These are phyloP conservation scores for Pleurotus citrinopileatus DNA, from an alignment of 768 basidiomycete genomes.

Conservation along the genomic window DNA sequence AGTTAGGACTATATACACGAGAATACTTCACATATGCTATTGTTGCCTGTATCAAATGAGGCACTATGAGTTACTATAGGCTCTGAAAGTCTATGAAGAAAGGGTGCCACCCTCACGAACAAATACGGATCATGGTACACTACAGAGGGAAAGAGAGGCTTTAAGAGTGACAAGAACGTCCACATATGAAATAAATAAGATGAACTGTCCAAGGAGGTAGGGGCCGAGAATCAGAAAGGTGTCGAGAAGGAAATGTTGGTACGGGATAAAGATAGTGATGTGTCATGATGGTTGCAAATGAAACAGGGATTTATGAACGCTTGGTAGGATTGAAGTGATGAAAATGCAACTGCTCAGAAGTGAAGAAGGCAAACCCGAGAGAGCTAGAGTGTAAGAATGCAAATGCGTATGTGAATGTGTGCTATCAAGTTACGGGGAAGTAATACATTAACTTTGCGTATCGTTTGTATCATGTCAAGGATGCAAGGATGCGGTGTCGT, in stretches of 20 bases:
- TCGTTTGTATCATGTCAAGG: background rate
- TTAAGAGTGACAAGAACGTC: too few species aligned
- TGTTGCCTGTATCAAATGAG: background rate
- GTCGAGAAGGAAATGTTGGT: background rate
- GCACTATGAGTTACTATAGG: background rate
- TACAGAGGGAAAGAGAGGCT: too few species aligned
- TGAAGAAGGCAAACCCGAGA: background rate
- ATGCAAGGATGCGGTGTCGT: background rate
- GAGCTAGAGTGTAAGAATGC: background rate
- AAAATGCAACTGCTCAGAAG: background rate
- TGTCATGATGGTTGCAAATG: background rate
- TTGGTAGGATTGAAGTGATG: background rate
- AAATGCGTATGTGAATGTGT: background rate
- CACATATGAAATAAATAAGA: too few species aligned
- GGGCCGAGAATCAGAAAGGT: background rate
- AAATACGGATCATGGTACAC: too few species aligned
- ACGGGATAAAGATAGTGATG: conserved; percentile 7
- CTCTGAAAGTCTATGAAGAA: background rate
- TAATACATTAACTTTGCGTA: conserved; percentile 7
- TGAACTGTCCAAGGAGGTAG: too few species aligned
- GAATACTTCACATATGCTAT: conserved; percentile 2
- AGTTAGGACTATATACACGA: background rate
- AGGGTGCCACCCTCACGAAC: too few species aligned
- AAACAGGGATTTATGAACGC: background rate
- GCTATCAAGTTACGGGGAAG: background rate